A percentile compares a stretch with the other conserved stretches of the same genome.
phyloP scores from a whole-genome alignment of 441 rosid species.

The Arabidopsis hybrid region DNA sequence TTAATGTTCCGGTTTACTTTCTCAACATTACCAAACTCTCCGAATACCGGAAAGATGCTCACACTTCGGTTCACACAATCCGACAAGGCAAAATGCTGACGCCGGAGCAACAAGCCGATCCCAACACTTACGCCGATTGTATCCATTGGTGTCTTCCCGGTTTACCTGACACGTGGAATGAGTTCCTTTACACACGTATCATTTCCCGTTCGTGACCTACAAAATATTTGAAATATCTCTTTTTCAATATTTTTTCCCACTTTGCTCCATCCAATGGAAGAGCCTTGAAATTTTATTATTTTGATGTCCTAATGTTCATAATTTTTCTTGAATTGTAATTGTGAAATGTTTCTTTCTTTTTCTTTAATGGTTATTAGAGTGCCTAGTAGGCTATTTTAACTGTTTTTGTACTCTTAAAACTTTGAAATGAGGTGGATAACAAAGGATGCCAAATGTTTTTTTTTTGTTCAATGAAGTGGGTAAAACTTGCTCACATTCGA shows the following conservation, averaged over 20 bases:
- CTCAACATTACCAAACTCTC: constrained; percentile 72
- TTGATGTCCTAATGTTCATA: constrained; percentile 44
- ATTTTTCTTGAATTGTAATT: constrained; percentile 40
- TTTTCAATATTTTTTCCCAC: neutral
- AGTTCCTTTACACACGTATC: constrained; percentile 72
- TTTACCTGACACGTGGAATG: constrained; percentile 82
- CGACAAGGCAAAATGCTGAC: constrained; percentile 85
- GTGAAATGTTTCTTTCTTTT: constrained; percentile 18
- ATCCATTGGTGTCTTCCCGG: constrained; percentile 93
- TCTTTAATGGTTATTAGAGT: constrained; percentile 35
- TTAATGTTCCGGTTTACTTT: constrained; percentile 64
- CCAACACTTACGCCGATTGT: constrained; percentile 76
- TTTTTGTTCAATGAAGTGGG: too few relatives aligned
- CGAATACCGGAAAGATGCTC: constrained; percentile 87
- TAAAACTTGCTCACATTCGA: too few relatives aligned
- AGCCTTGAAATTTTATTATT: constrained; percentile 26
- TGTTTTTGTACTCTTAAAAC: constrained; percentile 26
- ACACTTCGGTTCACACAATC: constrained; percentile 82
- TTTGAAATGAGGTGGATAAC: constrained; percentile 39
- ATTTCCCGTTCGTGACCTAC: constrained; percentile 61
- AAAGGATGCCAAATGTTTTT: constrained; percentile 41
- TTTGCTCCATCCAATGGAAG: neutral
- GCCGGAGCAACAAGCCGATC: constrained; percentile 77
- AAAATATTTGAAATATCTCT: neutral
- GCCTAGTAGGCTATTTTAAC: constrained; percentile 35